phyloP scores from a whole-genome alignment of 441 rosid genomes.

The Mallotus repandus region DNA sequence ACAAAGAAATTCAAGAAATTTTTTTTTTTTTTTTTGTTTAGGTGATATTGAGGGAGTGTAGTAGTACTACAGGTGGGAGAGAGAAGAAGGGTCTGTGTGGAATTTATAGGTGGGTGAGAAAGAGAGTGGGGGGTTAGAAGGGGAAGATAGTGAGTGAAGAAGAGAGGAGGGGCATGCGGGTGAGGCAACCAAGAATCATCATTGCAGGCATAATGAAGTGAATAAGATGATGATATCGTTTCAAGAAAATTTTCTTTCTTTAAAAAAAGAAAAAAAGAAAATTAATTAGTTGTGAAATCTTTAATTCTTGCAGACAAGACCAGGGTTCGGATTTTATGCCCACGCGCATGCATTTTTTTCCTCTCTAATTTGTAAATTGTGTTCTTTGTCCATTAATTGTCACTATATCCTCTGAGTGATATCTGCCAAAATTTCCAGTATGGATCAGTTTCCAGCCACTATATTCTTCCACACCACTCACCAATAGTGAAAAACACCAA shows the following conservation, averaged over 20 bases:
- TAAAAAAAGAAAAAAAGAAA: neutral
- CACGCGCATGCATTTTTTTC: constrained; percentile 50
- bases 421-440: constrained; percentile 12
- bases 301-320: constrained; percentile 24
- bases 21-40: too few species aligned
- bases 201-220: constrained; percentile 91
- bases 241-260: neutral
- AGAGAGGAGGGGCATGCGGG: constrained; percentile 74
- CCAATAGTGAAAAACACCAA: constrained; percentile 11
- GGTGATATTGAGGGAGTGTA: neutral
- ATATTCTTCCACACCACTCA: constrained; percentile 27
- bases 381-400: constrained; percentile 5
- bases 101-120: constrained; percentile 44
- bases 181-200: constrained; percentile 94
- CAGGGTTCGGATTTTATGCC: constrained; percentile 38
- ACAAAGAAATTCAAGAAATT: too few species aligned
- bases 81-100: constrained; percentile 36
- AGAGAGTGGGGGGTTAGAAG: constrained; percentile 15
- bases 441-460: constrained; percentile 28
- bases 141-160: constrained; percentile 29
- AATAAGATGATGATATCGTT: constrained; percentile 63
- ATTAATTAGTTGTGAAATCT: neutral
- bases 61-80: constrained; percentile 39
- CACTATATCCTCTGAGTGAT: constrained; percentile 3
- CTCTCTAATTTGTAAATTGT: neutral